Conservation (phyloP, 495 filamentous ascomycete species). For the Hyaloscypha finlandica region DNA sequence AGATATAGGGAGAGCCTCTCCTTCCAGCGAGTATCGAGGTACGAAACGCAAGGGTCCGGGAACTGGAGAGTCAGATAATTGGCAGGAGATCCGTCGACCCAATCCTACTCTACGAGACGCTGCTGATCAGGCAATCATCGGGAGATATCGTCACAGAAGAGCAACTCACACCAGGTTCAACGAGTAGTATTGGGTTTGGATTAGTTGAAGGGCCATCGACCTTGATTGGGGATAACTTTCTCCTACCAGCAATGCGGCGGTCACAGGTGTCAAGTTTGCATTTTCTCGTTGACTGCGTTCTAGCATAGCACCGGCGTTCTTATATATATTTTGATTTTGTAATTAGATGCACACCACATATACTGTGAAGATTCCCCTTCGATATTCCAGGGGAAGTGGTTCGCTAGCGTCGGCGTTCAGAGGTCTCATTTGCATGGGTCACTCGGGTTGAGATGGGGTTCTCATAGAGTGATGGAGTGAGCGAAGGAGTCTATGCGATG, state of each 20-base stretch:
- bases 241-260: neutral
- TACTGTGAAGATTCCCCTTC: neutral
- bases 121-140: constrained; percentile 4
- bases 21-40: neutral
- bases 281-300: neutral
- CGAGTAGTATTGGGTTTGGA: neutral
- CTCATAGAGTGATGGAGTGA: constrained; percentile 2
- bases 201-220: neutral
- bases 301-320: constrained; percentile 8
- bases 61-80: neutral
- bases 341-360: neutral
- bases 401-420: constrained; percentile 1
- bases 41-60: neutral
- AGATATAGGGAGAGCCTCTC: neutral
- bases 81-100: neutral
- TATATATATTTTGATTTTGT: neutral
- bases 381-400: neutral
- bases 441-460: neutral
- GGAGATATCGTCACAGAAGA: neutral
- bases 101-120: neutral
- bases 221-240: neutral
- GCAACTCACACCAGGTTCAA: neutral
- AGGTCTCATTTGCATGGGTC: neutral
- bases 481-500: neutral
- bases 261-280: neutral